phyloP scores from a whole-genome alignment of 306 rosid species.

The Arachis stenosperma region DNA sequence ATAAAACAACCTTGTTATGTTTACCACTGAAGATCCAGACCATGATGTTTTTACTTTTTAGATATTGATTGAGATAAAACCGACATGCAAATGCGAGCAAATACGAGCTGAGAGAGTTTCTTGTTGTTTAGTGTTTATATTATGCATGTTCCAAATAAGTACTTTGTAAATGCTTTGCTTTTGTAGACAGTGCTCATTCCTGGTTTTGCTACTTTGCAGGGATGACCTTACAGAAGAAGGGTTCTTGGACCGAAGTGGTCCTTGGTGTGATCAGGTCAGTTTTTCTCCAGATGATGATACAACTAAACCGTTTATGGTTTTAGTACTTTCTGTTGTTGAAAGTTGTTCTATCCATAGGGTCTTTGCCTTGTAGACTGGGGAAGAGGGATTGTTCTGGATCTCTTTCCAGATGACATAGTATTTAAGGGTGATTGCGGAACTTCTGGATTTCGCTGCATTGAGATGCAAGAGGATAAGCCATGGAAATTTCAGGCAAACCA shows the following conservation, averaged over 20 bases:
- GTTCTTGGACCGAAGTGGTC: conserved; percentile 63
- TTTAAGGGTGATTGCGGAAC: conserved; percentile 85
- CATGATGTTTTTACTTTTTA: conserved; percentile 5
- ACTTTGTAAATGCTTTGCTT: not conserved
- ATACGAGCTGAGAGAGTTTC: not conserved
- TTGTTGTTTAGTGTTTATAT: conserved; percentile 6
- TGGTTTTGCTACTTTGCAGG: conserved; percentile 50
- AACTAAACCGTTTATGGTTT: not conserved
- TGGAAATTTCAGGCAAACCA: conserved; percentile 87
- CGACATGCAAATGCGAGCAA: conserved; percentile 21
- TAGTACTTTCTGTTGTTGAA: conserved; percentile 22
- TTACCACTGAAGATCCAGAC: conserved; percentile 21
- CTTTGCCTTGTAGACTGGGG: conserved; percentile 99
- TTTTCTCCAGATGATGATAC: conserved; percentile 28
- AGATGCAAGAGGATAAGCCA: conserved; percentile 79
- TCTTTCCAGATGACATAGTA: conserved; percentile 67
- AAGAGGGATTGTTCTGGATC: conserved; percentile 83
- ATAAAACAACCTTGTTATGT: conserved; percentile 10
- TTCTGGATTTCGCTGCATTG: conserved; percentile 93
- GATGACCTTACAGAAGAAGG: conserved; percentile 61
- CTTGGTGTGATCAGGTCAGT: conserved; percentile 85
- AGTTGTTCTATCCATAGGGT: conserved; percentile 60
- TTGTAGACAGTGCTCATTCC: conserved; percentile 16
- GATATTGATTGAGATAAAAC: conserved; percentile 20
- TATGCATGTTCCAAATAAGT: conserved; percentile 11